phyloP scores from a whole-genome alignment of 495 filamentous ascomycete species.

The Penicillium cinerascens region DNA sequence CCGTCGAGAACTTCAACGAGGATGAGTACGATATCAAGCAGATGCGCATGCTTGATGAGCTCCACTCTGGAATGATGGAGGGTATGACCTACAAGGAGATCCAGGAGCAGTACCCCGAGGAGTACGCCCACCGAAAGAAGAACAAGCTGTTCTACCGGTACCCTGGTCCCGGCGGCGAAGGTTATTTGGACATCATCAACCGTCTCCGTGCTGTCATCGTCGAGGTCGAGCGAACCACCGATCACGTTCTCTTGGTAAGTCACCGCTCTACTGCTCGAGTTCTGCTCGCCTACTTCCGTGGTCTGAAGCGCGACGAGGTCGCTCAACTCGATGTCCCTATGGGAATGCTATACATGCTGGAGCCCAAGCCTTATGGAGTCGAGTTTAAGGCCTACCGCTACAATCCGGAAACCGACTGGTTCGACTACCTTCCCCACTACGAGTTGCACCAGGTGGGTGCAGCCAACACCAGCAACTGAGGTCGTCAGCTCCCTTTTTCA shows the following conservation, averaged over 20 bases:
- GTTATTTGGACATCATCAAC: slow-evolving; percentile 95
- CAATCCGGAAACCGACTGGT: slow-evolving; percentile 70
- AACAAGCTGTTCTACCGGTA: slow-evolving; percentile 94
- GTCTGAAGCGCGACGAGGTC: slow-evolving; percentile 82
- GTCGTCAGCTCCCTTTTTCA: background rate
- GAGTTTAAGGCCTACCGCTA: slow-evolving; percentile 94
- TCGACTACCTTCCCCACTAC: slow-evolving; percentile 76
- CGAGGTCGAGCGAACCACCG: slow-evolving; percentile 93
- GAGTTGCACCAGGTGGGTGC: slow-evolving; percentile 55
- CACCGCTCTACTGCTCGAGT: slow-evolving; percentile 90
- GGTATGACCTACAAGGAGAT: slow-evolving; percentile 94
- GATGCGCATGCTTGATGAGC: slow-evolving; percentile 97
- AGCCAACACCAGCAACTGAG: slow-evolving; percentile 5
- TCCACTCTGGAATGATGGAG: slow-evolving; percentile 88
- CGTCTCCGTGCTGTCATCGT: slow-evolving; percentile 92
- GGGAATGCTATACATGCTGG: slow-evolving; percentile 86
- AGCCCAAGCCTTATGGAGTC: slow-evolving; percentile 96
- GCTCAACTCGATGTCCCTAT: slow-evolving; percentile 89
- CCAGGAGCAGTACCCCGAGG: slow-evolving; percentile 63
- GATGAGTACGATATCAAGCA: slow-evolving; percentile 98
- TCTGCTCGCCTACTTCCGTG: slow-evolving; percentile 92
- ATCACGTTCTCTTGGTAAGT: slow-evolving; percentile 86
- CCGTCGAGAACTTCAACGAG: slow-evolving; percentile 84
- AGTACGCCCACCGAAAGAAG: slow-evolving; percentile 67
- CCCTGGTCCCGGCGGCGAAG: slow-evolving; percentile 90